Base-by-base conservation (phyloP, 345 rosid species). In the Odontarrhena argentea region DNA sequence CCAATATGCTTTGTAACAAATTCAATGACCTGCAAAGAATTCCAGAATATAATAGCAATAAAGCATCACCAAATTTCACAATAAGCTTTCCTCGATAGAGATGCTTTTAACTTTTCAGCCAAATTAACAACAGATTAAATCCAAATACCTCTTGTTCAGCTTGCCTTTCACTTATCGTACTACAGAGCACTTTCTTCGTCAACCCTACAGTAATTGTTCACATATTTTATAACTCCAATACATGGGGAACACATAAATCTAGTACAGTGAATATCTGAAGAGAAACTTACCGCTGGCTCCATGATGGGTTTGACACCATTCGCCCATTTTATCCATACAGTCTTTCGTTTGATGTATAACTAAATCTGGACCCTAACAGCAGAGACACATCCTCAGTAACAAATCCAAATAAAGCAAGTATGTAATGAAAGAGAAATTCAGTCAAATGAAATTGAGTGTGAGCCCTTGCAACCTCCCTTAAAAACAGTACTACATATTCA, bases 241-340 rank as follows among this genome's bases (percentile, higher is more conserved):
- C 13, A 28, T 32, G 47, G 63, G 50, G 25, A 51, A 65, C 11
- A 45, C 12, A 57, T 6, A 65, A 2, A 50, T 32, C 9, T 22
- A 50, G 37, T 52, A 40, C 1, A 2, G 13, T 1, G 7, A 65
- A 13, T 18, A 38, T 28, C 4, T 18, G 7, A 24, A 55, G 26
- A 62, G 42, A 55, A 61, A 60, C 82, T 75, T 81, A 93, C 99
- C 97, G 74, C 97, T 94, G 63, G 84, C 89, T 25, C 78, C 87
- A 55, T 90, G 99, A 81, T 90, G 97, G 60, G 49, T 74, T 79
- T 82, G 89, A 75, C 97, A 94, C 99, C 99, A 88, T 32, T 94
- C 97, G 53, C 86, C 87, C 96, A 91, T 91, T 67, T 73, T 65
- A 70, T 87, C 88, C 66, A 94, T 32, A 60, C 96, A 90, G 44